Evolutionary conservation across 805 yeast species (phyloP).

Genomic region (Scheffersomyces stipitis): DNA sequence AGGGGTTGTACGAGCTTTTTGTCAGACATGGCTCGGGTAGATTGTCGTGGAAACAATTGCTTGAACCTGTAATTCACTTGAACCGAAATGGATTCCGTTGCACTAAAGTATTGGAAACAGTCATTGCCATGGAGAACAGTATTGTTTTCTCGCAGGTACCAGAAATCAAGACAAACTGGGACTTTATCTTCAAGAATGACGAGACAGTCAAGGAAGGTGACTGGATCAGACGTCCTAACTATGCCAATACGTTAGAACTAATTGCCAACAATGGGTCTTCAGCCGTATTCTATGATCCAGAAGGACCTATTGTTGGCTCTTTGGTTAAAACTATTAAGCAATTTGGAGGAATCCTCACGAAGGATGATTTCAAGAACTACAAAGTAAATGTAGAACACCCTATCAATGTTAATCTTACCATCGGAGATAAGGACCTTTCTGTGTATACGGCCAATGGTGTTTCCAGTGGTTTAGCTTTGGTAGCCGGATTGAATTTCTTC

Average conservation of each 20-base stretch:
- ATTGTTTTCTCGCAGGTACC: conserved; percentile 28
- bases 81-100: conserved; percentile 62
- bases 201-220: conserved; percentile 55
- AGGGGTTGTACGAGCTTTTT: conserved; percentile 70
- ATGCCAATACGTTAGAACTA: conserved; percentile 65
- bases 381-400: conserved; percentile 45
- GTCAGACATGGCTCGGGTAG: conserved; percentile 67
- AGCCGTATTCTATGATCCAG: conserved; percentile 79
- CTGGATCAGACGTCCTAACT: conserved; percentile 52
- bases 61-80: conserved; percentile 71
- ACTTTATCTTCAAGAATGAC: conserved; percentile 40
- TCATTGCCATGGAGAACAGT: conserved; percentile 35
- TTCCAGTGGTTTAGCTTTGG: conserved; percentile 79
- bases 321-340: conserved; percentile 50
- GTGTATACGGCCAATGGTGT: conserved; percentile 61
- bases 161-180: conserved; percentile 49
- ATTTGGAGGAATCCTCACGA: conserved; percentile 66
- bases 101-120: conserved; percentile 22
- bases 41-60: conserved; percentile 67
- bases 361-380: conserved; percentile 68
- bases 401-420: conserved; percentile 17
- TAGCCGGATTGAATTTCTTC: conserved; percentile 71
- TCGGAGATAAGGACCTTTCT: conserved; percentile 17
- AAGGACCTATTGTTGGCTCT: conserved; percentile 67
- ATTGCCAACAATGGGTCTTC: conserved; percentile 78